Evolutionary conservation across 2,329 filamentous ascomycete species (phyloP), one percentile per base, ranked within the genome.

Genomic region (Teratosphaeria zuluensis): DNA sequence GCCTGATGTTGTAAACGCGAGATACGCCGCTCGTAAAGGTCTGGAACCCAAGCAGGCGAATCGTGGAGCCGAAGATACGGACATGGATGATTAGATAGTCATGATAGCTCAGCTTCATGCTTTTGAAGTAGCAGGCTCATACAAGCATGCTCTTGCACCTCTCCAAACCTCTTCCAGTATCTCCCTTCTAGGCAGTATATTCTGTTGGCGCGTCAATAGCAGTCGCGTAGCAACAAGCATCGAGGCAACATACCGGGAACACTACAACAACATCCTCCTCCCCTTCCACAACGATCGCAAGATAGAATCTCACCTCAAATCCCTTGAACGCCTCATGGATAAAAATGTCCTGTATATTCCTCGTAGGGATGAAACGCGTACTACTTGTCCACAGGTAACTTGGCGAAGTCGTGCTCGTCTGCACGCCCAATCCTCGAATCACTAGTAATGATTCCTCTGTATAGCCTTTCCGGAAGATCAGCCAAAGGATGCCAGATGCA

Each of bases 271-370:
- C 82, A 64, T 94, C 87, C 57, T 87, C 83, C 74, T 97, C 92
- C 1, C 86, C 91, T 66, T 95, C 88, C 19, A 97, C 90, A 56
- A 97, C 87, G 32, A 97, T 89, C 4, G 90, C 84, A 8, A 99
- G 77, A 70, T 96, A 96, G 70, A 92, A 95, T 48, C 87, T 79
- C 38, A 97, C 91, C 75, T 92, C 90, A 69, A 96, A 95, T 0
- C 92, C 92, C 59, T 84, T 84, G 74, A 97, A 97, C 3, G 92
- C 94, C 77, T 99, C 94, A 72, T 96, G 91, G 55, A 99, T 89
- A 57, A 96, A 84, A 58, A 99, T 87, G 72, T 99, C 94, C 70
- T 89, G 89, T 59, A 99, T 95, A 74, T 90, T 86, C 52, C 88
- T 89, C 0, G 92, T 96, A 0, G 94, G 92, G 60, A 99, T 97